These are phyloP conservation scores for Trichocladium uniseriatum DNA, from an alignment of 495 filamentous ascomycete species.

Conservation along the genomic window DNA sequence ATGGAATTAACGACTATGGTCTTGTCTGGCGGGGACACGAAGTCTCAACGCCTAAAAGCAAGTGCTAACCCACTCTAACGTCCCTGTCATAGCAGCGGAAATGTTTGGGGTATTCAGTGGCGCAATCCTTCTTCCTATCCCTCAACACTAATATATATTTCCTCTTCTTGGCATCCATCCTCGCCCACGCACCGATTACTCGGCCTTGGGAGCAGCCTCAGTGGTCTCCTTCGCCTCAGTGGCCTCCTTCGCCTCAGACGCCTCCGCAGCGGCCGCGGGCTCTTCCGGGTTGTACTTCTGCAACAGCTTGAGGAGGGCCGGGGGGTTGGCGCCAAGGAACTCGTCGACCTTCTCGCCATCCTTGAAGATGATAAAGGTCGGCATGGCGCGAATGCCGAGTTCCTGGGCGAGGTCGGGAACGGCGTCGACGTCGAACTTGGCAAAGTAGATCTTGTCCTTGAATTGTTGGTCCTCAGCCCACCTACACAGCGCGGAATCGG, in stretches of 20 bases:
- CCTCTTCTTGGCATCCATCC: not conserved
- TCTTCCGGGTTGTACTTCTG: conserved; percentile 10
- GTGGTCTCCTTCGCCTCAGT: not conserved
- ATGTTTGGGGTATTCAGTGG: not conserved
- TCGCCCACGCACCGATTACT: not conserved
- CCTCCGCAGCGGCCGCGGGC: not conserved
- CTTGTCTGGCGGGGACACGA: too few relatives aligned
- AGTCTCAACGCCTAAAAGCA: too few relatives aligned
- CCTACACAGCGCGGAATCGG: conserved; percentile 22
- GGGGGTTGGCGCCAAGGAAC: conserved; percentile 74
- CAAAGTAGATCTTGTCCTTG: conserved; percentile 53
- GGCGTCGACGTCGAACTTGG: conserved; percentile 89
- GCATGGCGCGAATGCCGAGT: conserved; percentile 87
- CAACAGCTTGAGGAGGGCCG: conserved; percentile 15
- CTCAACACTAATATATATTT: not conserved
- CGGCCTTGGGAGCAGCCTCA: not conserved
- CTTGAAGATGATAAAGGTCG: conserved; percentile 84
- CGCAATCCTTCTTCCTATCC: not conserved
- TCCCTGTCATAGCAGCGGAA: too few relatives aligned
- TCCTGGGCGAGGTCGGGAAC: conserved; percentile 66
- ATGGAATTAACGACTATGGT: too few relatives aligned
- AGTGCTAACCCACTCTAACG: too few relatives aligned
- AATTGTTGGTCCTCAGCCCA: conserved; percentile 44
- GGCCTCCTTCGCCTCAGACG: too few relatives aligned
- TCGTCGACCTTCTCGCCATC: conserved; percentile 52